Evolutionary conservation across 2,329 filamentous ascomycete species (phyloP), one percentile per base, ranked within the genome.

Genomic region (Cladosporium sphaerospermum): DNA sequence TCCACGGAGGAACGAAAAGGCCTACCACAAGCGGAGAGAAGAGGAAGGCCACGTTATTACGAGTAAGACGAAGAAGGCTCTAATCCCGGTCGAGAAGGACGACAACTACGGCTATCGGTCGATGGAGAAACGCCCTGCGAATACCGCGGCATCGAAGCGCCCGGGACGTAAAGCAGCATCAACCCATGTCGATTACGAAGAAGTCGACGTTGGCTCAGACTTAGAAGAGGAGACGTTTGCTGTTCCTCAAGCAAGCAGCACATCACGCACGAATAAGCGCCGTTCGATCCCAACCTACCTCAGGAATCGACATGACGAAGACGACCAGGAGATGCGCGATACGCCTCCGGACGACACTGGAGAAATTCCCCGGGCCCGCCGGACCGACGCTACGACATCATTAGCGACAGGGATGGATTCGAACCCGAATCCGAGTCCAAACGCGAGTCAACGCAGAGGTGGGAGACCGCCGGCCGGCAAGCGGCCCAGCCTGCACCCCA

Each of bases 151-250:
- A 13, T 32, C 39, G 9, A 53, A 47, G 32, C 23, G 51, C 14
- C 34, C 45, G 16, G 40, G 42, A 36, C 53, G 55, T 56, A 50
- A 56, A 49, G 36, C 34, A 61, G 64, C 56, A 51, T 7, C 46
- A 32, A 16, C 31, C 32, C 40, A 51, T 11, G 61, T 59, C 11
- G 58, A 70, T 16, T 76, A 71, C 49, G 75, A 77, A 59, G 74
- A 77, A 50, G 67, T 76, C 16, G 71, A 70, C 10, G 65, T 77
- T 33, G 74, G 72, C 28, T 73, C 72, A 1, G 73, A 75, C 19
- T 69, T 72, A 3, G 59, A 64, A 4, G 63, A 63, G n/a, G 61
- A 62, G 8, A 52, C 58, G 11, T 53, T 52, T 13, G 31, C 16
- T 28, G 46, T 18, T 11, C 32, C 41, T 19, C n/a, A 39, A n/a